Evolutionary conservation across 345 rosid genomes (phyloP), one percentile per base, ranked within the genome.

Genomic region (Populus deltoides): DNA sequence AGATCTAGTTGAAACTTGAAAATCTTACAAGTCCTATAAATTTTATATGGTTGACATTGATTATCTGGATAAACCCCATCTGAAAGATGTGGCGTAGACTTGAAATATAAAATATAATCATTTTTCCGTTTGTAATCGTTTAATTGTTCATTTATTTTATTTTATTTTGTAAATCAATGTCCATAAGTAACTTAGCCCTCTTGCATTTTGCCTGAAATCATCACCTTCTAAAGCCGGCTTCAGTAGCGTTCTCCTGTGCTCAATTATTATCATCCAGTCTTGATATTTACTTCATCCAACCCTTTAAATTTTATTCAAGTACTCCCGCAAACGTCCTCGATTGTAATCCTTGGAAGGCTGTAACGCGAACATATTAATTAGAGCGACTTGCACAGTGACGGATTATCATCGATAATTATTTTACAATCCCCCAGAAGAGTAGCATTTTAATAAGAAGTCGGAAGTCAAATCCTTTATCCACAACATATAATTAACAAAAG

Each of bases 11-110:
- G 4, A 78, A 76, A 71, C 68, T 59, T 66, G 49, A 5, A 47
- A 70, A 66, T 17, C n/a, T 17, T 9, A 3, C 4, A 33, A 8
- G 22, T 53, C 55, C 3, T 59, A 35, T 33, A 27, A 65, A 38
- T 76, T 74, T 79, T 39, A 31, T 7, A 71, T 70, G 68, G 38
- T 8, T 25, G 31, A 39, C 10, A 51, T 61, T 38, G 43, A 76
- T 55, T 55, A 55, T 55, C 6, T 55, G 61, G 61, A 55, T 0
- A 55, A 55, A 22, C 61, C 10, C 61, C 22, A 7, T 55, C 61
- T 20, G 61, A 7, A 22, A 55, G 24, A 55, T 55, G 61, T 55
- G 61, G 61, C n/a, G 11, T 55, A 8, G 25, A 8, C 11, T 22
- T 55, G 24, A 22, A 55, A n/a, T 55, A 22, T 55, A 2, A 55